Evolutionary conservation across 2,329 filamentous ascomycete species (phyloP), one percentile per base, ranked within the genome.

Genomic region (Trichoderma simmonsii): DNA sequence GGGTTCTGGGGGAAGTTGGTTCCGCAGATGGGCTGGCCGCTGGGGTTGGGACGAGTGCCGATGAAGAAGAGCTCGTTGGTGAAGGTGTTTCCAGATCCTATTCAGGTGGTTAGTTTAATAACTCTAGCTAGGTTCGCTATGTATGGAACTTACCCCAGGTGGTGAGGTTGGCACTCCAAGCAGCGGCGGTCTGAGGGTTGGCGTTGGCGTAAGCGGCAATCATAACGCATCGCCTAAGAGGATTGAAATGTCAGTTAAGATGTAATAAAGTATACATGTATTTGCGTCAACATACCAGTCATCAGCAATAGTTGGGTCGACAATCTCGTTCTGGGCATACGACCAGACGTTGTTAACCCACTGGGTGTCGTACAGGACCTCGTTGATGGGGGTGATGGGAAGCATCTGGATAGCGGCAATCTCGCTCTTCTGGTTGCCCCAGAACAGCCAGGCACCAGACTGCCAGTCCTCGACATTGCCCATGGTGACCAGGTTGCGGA

Each of bases 31-130:
- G 75, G 75, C 34, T 65, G 21, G 24, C 74, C 74, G 43, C 69
- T 74, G 18, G 75, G 73, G 72, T 77, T 77, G 36, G 75, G 74
- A 2, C 75, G 74, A 15, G 75, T 77, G 39, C 75, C 75, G 71
- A 77, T 77, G 70, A 77, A 77, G 72, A 70, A 75, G 24, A 77
- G 70, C 72, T 76, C 75, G 72, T 77, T 77, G 51, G 73, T 75
- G 69, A 66, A 77, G 9, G 75, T 77, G 59, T 77, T 73, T 39
- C 75, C 75, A 56, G 72, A 71, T 61, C 75, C 75, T 76, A 18
- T 24, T 28, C 2, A 11, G 7, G 7, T 2, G 5, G 24, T 68
- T 48, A 68, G 65, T 32, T 30, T n/a, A 28, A 8, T 1, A 26
- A 24, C 18, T 30, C 6, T 6, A 21, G 3, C 6, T 30, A 12